Evolutionary conservation across 2,329 filamentous ascomycete genomes (phyloP).

Genomic region (Pestalotiopsis sp.): DNA sequence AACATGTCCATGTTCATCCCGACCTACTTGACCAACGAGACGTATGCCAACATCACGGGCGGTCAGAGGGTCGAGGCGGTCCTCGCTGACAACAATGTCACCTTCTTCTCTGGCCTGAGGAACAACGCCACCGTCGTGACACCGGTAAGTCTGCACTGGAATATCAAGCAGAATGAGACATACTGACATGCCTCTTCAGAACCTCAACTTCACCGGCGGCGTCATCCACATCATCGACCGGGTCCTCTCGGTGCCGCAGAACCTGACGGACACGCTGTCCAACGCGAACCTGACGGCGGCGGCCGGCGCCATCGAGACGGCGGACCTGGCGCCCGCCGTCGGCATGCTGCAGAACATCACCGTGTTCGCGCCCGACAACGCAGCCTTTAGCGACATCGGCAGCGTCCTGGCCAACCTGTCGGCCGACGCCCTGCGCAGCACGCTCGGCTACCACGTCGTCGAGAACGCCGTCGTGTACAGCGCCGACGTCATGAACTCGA

Average conservation of each 20-base stretch:
- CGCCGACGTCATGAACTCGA: conserved; percentile 32
- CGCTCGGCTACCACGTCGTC: conserved; percentile 69
- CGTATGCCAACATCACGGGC: conserved; percentile 60
- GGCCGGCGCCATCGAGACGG: conserved; percentile 47
- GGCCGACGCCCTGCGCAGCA: conserved; percentile 46
- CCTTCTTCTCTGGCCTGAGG: conserved; percentile 55
- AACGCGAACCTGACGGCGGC: conserved; percentile 47
- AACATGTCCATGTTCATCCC: conserved; percentile 36
- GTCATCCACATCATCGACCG: conserved; percentile 56
- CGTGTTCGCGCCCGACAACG: conserved; percentile 66
- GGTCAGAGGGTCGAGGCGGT: conserved; percentile 59
- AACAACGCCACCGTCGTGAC: conserved; percentile 49
- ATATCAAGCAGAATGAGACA: not conserved
- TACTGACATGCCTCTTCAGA: conserved; percentile 30
- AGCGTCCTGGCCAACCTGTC: conserved; percentile 51
- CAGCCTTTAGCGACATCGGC: conserved; percentile 60
- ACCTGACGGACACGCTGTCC: conserved; percentile 42
- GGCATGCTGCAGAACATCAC: conserved; percentile 53
- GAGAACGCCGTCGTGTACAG: conserved; percentile 58
- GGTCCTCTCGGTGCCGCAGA: conserved; percentile 48
- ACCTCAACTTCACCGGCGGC: conserved; percentile 57
- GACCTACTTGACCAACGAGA: conserved; percentile 49
- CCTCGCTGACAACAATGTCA: conserved; percentile 42
- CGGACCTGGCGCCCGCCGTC: conserved; percentile 45
- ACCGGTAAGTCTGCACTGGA: conserved; percentile 40